phyloP scores from a whole-genome alignment of 2,329 filamentous ascomycete species.

The Byssoonygena ceratinophila region DNA sequence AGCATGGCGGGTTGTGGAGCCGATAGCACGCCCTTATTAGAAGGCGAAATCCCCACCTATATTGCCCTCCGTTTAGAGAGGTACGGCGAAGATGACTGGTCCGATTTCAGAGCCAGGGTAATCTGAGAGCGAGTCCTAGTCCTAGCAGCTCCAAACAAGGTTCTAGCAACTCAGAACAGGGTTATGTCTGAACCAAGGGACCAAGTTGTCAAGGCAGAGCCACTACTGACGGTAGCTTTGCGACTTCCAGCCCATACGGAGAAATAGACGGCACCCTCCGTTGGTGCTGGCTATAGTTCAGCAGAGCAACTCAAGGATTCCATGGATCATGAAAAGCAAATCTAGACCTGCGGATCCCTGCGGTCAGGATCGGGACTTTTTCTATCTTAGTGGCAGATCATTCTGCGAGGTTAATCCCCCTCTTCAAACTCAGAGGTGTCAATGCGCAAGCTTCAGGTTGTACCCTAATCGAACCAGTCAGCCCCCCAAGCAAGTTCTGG shows the following conservation, averaged over 20 bases:
- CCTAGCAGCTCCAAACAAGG: not conserved
- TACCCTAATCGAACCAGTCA: constrained; percentile 2
- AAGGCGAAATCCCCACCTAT: not conserved
- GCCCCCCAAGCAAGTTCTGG: not conserved
- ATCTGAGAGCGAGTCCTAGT: not conserved
- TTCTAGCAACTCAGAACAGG: constrained; percentile 6
- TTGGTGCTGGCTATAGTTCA: not conserved
- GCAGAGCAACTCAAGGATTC: not conserved
- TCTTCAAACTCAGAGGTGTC: not conserved
- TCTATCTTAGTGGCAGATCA: constrained; percentile 12
- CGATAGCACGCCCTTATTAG: constrained; percentile 1
- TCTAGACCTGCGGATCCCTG: constrained; percentile 7
- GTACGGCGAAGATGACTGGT: not conserved
- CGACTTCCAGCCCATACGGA: not conserved
- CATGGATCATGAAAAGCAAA: not conserved
- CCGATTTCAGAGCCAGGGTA: not conserved
- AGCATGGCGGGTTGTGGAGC: constrained; percentile 6
- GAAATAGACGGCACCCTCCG: constrained; percentile 1
- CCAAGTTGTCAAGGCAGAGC: constrained; percentile 1
- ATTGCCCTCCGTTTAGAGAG: not conserved
- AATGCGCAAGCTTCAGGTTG: not conserved
- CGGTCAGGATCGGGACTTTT: constrained; percentile 7
- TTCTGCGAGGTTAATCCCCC: constrained; percentile 12
- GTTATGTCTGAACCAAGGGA: constrained; percentile 1
- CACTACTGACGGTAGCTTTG: not conserved